phyloP scores from a whole-genome alignment of 139 green algal genomes.

The Coccomyxa sp. region DNA sequence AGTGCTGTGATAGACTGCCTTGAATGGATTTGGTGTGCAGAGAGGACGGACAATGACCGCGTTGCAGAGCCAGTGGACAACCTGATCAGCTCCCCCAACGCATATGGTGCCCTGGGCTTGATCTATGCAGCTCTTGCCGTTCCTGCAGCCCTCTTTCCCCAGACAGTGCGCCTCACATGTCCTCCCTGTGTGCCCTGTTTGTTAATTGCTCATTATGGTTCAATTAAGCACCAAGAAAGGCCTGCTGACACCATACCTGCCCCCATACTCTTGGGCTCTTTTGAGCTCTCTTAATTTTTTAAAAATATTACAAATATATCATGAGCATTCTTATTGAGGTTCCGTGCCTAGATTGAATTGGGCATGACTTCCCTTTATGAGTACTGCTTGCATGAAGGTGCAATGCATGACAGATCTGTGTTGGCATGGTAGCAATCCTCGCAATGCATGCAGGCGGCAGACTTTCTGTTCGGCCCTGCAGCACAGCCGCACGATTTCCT shows the following conservation, averaged over 20 bases:
- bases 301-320: not conserved
- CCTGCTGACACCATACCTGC: too few species aligned
- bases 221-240: too few species aligned
- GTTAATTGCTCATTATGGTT: too few species aligned
- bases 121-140: not conserved
- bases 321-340: not conserved
- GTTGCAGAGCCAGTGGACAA: not conserved
- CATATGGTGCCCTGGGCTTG: not conserved
- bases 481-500: slow-evolving; percentile 14
- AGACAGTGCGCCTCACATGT: not conserved
- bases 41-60: not conserved
- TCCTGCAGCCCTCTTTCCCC: not conserved
- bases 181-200: too few species aligned
- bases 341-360: not conserved
- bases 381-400: not conserved
- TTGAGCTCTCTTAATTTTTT: not conserved
- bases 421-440: not conserved
- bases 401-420: not conserved
- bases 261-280: not conserved
- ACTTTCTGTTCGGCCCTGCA: slow-evolving; percentile 13
- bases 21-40: not conserved
- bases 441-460: slow-evolving; percentile 4
- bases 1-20: not conserved
- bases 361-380: not conserved
- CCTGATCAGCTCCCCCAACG: not conserved